Base-by-base conservation (phyloP, 2,329 filamentous ascomycete species). In the Pseudonectria foliicola region DNA sequence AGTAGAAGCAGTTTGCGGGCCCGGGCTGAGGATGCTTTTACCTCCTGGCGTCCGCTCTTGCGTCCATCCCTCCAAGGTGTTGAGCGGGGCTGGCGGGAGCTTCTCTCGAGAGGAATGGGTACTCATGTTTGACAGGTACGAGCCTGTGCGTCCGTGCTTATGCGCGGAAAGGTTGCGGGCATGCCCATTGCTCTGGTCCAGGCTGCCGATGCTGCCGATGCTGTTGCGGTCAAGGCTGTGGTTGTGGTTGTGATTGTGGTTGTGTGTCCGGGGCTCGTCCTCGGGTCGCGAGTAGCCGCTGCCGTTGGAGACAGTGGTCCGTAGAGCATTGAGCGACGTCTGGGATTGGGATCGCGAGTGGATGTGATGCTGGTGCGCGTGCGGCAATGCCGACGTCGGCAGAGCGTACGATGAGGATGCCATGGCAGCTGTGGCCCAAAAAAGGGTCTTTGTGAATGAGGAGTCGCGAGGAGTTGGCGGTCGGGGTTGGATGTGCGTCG, bases 391-490 rank as follows among this genome's bases (percentile, higher is more conserved):
- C 25, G 70, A 63, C 25, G 69, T 64, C n/a, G 73, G 73, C 35
- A 77, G 55, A 33, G 66, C 62, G 51, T 73, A 77, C 14, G 73
- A 21, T 21, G 18, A 68, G 25, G 71, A 68, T 40, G 68, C 64
- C 68, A 73, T 73, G 37, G 38, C 57, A 30, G 34, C 16, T 24
- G 31, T 29, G 25, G 18, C 18, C 18, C 18, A 21, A 21, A 8
- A 21, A 21, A 5, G 5, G 18, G 8, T 21, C 5, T 8, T 21
- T 6, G 8, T 33, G 18, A 15, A 27, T 12, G 24, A 27, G 24
- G 31, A 27, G 31, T 27, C 31, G 25, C 33, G 16, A 31, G 13
- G 14, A n/a, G n/a, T n/a, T n/a, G n/a, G n/a, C n/a, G n/a, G n/a
- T n/a, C n/a, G n/a, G n/a, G n/a, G n/a, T n/a, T n/a, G n/a, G n/a